Conservation (phyloP, 2,329 filamentous ascomycete species). For the Colletotrichum sp. region DNA sequence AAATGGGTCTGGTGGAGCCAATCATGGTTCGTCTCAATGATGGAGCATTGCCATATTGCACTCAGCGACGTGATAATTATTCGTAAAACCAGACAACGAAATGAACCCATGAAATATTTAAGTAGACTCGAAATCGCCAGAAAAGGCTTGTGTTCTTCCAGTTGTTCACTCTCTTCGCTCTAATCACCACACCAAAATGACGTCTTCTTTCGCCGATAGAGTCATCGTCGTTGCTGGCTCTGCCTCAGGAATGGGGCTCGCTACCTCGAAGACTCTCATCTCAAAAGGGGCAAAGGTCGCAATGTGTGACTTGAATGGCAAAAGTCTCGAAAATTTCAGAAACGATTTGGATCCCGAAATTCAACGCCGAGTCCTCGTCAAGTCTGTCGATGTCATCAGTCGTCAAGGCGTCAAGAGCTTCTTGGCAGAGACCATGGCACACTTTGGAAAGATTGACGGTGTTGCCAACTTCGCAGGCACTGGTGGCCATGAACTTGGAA, state of each 20-base stretch:
- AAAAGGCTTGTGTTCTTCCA: too few species aligned
- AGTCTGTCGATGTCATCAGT: background rate
- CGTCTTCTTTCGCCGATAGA: background rate
- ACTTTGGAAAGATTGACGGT: background rate
- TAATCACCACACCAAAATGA: background rate
- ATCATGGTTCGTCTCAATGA: background rate
- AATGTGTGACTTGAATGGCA: background rate
- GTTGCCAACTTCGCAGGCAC: slow-evolving; percentile 12
- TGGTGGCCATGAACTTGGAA: slow-evolving; percentile 9
- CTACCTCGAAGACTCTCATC: background rate
- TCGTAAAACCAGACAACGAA: background rate
- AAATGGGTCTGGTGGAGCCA: background rate
- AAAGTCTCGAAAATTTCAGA: background rate
- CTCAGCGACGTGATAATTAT: background rate
- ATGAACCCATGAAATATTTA: background rate
- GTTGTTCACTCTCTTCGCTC: background rate
- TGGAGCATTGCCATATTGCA: background rate
- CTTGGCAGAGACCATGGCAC: background rate
- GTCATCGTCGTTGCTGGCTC: slow-evolving; percentile 1
- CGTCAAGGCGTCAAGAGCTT: background rate
- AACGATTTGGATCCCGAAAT: background rate
- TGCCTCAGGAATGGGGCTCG: slow-evolving; percentile 12
- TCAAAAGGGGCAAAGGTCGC: background rate
- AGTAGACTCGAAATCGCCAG: background rate
- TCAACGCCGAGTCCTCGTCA: background rate